Conservation (phyloP, 2,329 filamentous ascomycete genomes). For the Fusarium gaditjirri region DNA sequence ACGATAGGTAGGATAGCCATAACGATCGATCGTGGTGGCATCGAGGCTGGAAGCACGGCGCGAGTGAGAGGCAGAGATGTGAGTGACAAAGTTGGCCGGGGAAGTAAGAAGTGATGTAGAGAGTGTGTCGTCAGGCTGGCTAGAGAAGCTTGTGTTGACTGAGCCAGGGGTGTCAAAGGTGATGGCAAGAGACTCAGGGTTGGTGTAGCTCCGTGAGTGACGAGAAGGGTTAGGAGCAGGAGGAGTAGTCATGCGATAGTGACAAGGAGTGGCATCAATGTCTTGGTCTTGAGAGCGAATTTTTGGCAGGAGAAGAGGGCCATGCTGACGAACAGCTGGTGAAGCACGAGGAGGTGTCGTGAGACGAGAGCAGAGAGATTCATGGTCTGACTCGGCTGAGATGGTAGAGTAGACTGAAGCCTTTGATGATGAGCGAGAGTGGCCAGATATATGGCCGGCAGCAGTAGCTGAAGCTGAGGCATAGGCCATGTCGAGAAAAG, state of each 20-base stretch:
- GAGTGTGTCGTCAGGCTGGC: conserved; percentile 43
- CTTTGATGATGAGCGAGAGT: conserved; percentile 73
- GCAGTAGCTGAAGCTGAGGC: conserved; percentile 38
- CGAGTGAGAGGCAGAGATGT: conserved; percentile 41
- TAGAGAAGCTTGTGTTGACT: conserved; percentile 54
- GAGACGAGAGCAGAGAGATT: conserved; percentile 73
- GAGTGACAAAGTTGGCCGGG: conserved; percentile 67
- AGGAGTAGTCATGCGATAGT: conserved; percentile 51
- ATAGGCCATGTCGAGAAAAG: conserved; percentile 66
- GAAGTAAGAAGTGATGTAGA: conserved; percentile 70
- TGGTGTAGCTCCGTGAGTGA: conserved; percentile 70
- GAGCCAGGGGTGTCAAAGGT: conserved; percentile 46
- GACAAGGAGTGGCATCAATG: conserved; percentile 66
- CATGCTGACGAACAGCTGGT: conserved; percentile 80
- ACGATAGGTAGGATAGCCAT: conserved; percentile 86
- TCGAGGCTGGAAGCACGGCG: conserved; percentile 77
- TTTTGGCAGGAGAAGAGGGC: conserved; percentile 84
- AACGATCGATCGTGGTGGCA: conserved; percentile 72
- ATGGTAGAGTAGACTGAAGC: conserved; percentile 70
- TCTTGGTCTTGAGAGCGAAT: conserved; percentile 87
- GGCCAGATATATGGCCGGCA: conserved; percentile 52
- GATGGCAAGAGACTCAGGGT: conserved; percentile 64
- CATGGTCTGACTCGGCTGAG: conserved; percentile 68
- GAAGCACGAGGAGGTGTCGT: conserved; percentile 73
- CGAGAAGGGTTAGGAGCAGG: conserved; percentile 49